Evolutionary conservation across 306 rosid genomes (phyloP).

Genomic region (Gillenia trifoliata): DNA sequence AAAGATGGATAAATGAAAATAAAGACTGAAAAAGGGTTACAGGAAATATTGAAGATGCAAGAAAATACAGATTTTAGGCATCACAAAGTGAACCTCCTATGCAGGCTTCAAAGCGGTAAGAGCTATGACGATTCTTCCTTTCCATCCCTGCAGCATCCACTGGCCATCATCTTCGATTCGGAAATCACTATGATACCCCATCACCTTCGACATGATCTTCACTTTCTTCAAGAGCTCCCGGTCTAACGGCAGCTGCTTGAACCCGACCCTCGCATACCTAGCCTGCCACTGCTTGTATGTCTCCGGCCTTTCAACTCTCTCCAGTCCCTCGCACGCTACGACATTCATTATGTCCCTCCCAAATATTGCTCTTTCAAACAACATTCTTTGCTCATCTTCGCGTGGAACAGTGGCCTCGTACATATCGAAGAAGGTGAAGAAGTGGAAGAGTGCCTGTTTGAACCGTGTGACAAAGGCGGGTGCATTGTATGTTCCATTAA

Average conservation of each 20-base stretch:
- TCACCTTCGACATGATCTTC: slow-evolving; percentile 3
- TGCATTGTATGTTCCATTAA: slow-evolving; percentile 26
- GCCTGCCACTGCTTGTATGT: slow-evolving; percentile 32
- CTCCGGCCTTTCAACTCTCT: slow-evolving; percentile 34
- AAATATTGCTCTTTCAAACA: slow-evolving; percentile 23
- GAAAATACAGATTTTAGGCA: background rate
- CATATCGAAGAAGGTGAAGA: slow-evolving; percentile 22
- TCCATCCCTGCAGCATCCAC: slow-evolving; percentile 46
- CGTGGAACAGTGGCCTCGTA: slow-evolving; percentile 17
- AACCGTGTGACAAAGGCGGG: slow-evolving; percentile 30
- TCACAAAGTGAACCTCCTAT: background rate
- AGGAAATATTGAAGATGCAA: background rate
- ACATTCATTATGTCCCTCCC: slow-evolving; percentile 27
- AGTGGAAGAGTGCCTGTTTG: slow-evolving; percentile 30
- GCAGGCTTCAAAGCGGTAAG: slow-evolving; percentile 28
- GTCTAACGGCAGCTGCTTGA: slow-evolving; percentile 26
- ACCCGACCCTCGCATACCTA: slow-evolving; percentile 29
- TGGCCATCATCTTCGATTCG: slow-evolving; percentile 24
- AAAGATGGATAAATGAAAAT: no score
- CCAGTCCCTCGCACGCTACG: slow-evolving; percentile 30
- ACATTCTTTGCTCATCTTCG: slow-evolving; percentile 21
- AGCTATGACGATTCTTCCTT: slow-evolving; percentile 24
- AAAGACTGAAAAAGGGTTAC: background rate
- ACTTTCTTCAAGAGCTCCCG: slow-evolving; percentile 4
- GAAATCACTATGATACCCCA: slow-evolving; percentile 29